A percentile compares a stretch with the other conserved stretches of the same genome.
Conservation (phyloP, 805 yeast species). For the Suhomyces kilbournensis region DNA sequence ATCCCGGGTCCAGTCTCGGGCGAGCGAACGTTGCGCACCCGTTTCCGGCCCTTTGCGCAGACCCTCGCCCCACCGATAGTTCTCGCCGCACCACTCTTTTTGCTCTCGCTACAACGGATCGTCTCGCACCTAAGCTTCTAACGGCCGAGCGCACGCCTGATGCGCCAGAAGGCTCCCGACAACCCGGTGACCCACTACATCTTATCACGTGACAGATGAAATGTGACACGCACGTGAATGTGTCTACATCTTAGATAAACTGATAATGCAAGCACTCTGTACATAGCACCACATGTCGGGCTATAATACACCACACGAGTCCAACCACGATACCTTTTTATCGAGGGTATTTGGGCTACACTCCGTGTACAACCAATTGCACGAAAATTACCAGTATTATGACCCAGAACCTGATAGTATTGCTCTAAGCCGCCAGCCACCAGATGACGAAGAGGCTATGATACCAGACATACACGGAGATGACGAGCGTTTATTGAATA, state of each 20-base stretch:
- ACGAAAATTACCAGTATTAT: slow-evolving; percentile 38
- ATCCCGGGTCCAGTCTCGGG: neutral
- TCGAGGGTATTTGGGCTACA: slow-evolving; percentile 61
- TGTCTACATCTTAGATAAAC: neutral
- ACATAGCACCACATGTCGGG: slow-evolving; percentile 1
- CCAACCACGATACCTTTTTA: slow-evolving; percentile 48
- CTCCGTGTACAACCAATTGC: slow-evolving; percentile 40
- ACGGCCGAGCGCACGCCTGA: neutral
- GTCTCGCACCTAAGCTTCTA: neutral
- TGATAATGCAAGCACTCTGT: neutral
- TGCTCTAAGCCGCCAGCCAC: neutral
- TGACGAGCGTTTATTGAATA: neutral
- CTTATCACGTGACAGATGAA: neutral
- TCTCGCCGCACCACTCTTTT: neutral
- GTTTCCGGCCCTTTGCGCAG: neutral
- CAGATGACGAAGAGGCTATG: slow-evolving; percentile 6
- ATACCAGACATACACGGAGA: neutral
- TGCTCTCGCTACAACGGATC: neutral
- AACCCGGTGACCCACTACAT: neutral
- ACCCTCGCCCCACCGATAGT: neutral
- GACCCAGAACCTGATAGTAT: slow-evolving; percentile 27
- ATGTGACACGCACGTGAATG: neutral
- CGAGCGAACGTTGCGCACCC: neutral
- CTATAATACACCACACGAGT: slow-evolving; percentile 1
- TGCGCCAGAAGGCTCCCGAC: neutral